phyloP scores from a whole-genome alignment of 768 basidiomycete species.

The Mycena filopes region DNA sequence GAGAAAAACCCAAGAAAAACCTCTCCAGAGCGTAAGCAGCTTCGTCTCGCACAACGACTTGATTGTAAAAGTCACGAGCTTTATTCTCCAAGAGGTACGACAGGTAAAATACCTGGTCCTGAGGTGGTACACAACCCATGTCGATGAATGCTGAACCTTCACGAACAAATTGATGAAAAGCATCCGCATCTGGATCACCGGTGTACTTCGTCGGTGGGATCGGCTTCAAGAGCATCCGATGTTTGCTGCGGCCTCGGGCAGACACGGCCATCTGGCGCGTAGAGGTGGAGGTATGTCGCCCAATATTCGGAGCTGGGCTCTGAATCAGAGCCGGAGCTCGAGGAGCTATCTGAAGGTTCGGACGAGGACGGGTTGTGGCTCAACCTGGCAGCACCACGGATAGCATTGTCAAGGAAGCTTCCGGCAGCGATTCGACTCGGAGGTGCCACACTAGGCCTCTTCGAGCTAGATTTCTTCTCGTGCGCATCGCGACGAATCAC shows the following conservation, averaged over 20 bases:
- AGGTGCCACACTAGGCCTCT: not conserved
- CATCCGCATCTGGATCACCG: slow-evolving; percentile 35
- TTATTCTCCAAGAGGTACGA: slow-evolving; percentile 43
- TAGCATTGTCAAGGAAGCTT: slow-evolving; percentile 8
- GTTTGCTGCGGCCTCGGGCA: not conserved
- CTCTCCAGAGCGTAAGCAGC: slow-evolving; percentile 39
- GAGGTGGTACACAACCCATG: slow-evolving; percentile 29
- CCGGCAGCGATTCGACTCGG: slow-evolving; percentile 8
- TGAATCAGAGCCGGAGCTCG: not conserved
- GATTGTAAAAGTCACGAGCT: slow-evolving; percentile 46
- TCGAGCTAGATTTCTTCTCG: not conserved
- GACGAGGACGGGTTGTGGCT: not conserved
- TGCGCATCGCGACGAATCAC: not conserved
- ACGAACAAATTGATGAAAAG: slow-evolving; percentile 41
- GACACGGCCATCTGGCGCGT: not conserved
- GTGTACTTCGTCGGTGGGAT: slow-evolving; percentile 40
- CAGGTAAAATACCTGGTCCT: slow-evolving; percentile 35
- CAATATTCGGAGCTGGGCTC: not conserved
- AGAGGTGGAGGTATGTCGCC: not conserved
- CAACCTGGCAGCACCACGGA: slow-evolving; percentile 5
- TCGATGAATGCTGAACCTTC: slow-evolving; percentile 37
- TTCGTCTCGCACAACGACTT: slow-evolving; percentile 39
- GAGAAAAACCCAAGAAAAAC: slow-evolving; percentile 47
- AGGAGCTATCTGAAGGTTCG: slow-evolving; percentile 6
- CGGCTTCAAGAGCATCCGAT: slow-evolving; percentile 35